These are phyloP conservation scores for Backusella circina DNA, from an alignment of 192 early-diverging fungal genomes.

Conservation along the genomic window DNA sequence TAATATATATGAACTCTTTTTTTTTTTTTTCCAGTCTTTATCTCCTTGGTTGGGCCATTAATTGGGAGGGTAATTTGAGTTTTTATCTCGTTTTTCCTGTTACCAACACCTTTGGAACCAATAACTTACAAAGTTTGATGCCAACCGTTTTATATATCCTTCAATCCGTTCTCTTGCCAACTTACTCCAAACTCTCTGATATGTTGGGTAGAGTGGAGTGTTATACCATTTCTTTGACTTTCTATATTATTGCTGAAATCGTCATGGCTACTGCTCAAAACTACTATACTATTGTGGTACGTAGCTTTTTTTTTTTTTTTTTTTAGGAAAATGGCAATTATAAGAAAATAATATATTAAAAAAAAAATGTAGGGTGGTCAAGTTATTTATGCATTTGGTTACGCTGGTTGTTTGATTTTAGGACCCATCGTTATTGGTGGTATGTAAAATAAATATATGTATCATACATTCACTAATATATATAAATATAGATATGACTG, in stretches of 20 bases:
- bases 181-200: conserved; percentile 20
- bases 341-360: not conserved
- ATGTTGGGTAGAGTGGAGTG: conserved; percentile 14
- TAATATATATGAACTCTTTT: not conserved
- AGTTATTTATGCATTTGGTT: conserved; percentile 26
- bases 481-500: conserved; percentile 11
- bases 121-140: conserved; percentile 7
- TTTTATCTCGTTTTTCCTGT: not conserved
- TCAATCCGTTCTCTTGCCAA: conserved; percentile 11
- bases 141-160: conserved; percentile 16
- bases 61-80: conserved; percentile 3
- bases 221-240: not conserved
- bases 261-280: conserved; percentile 4
- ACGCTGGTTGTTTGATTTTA: conserved; percentile 14
- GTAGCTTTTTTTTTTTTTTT: not conserved
- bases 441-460: not conserved
- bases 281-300: conserved; percentile 10
- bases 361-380: conserved; percentile 12
- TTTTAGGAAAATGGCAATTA: not conserved
- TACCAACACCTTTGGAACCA: conserved; percentile 9
- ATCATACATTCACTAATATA: not conserved
- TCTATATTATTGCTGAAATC: not conserved
- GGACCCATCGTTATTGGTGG: conserved; percentile 13
- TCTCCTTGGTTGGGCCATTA: conserved; percentile 8
- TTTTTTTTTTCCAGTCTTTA: not conserved